These are phyloP conservation scores for Fusarium sp. DNA, from an alignment of 2,329 filamentous ascomycete genomes.

Conservation along the genomic window DNA sequence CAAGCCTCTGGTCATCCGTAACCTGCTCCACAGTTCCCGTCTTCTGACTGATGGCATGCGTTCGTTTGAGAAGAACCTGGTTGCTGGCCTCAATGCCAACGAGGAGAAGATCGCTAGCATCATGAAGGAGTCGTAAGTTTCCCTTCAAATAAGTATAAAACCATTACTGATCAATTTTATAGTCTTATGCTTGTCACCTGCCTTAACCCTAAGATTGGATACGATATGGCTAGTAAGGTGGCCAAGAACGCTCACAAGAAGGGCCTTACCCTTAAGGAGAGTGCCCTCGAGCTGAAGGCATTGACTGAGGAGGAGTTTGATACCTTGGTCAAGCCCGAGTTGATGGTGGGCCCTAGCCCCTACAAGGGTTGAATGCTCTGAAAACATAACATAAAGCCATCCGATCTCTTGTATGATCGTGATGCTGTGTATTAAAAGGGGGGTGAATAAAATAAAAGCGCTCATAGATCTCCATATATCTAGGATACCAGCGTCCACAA, in stretches of 20 bases:
- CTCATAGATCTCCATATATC: constrained; percentile 8
- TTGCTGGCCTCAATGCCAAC: constrained; percentile 88
- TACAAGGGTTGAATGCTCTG: constrained; percentile 57
- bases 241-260: constrained; percentile 99
- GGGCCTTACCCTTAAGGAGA: constrained; percentile 91
- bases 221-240: constrained; percentile 96
- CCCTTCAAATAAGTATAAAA: neutral
- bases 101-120: constrained; percentile 91
- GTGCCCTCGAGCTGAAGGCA: constrained; percentile 91
- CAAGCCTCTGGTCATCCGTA: constrained; percentile 96
- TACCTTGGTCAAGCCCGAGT: constrained; percentile 86
- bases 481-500: neutral
- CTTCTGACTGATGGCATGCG: constrained; percentile 92
- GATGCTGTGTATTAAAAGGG: constrained; percentile 16
- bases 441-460: constrained; percentile 10
- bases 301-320: constrained; percentile 91
- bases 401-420: constrained; percentile 3
- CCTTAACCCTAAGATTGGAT: constrained; percentile 96
- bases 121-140: constrained; percentile 88
- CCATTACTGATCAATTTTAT: constrained; percentile 22
- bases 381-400: neutral
- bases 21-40: constrained; percentile 90
- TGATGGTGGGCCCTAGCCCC: constrained; percentile 88
- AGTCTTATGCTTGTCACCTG: constrained; percentile 98
- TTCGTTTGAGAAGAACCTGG: constrained; percentile 94